Conservation (phyloP, 169 alveolate genomes). For the Plasmodium knowlesi region DNA sequence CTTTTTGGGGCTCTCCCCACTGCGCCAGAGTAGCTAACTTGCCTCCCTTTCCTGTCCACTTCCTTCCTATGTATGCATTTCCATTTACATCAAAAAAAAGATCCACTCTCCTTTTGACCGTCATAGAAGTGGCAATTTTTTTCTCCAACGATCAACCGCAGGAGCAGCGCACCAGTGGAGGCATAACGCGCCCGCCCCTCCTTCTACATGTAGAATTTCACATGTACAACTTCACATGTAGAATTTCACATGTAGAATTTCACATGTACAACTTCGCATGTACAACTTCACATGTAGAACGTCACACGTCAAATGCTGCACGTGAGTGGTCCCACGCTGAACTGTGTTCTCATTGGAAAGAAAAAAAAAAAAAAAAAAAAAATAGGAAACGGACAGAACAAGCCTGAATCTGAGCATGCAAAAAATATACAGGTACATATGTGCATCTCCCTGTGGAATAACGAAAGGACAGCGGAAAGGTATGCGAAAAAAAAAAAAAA, state of each 20-base stretch:
- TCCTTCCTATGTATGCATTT: background rate
- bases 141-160: background rate
- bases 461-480: background rate
- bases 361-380: too few relatives aligned
- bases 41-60: background rate
- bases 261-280: too few relatives aligned
- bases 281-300: too few relatives aligned
- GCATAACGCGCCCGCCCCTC: background rate
- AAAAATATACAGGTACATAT: background rate
- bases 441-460: background rate
- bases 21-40: background rate
- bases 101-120: background rate
- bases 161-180: background rate
- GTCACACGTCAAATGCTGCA: background rate
- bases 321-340: background rate
- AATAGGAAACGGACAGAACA: background rate
- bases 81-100: background rate
- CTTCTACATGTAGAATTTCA: background rate
- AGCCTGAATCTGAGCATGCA: background rate
- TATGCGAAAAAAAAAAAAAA: background rate
- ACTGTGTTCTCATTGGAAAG: background rate
- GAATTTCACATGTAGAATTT: too few relatives aligned
- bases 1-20: background rate
- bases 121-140: background rate
- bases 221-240: too few relatives aligned